Base-by-base conservation (phyloP, 257 asterid genomes). In the Penstemon barbatus region DNA sequence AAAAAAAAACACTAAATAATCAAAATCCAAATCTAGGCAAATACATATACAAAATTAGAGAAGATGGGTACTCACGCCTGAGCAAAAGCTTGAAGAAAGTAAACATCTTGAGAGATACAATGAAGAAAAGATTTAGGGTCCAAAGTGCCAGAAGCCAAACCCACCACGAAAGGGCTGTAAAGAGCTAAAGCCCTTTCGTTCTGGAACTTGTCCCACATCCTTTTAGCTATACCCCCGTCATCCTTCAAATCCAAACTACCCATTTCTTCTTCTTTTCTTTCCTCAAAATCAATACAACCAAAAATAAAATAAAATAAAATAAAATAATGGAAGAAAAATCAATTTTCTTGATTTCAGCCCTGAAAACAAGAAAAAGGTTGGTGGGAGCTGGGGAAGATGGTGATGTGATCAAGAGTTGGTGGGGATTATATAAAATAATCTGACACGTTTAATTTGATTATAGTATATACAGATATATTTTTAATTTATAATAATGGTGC, bases 81-180 rank as follows among this genome's bases (percentile, higher is more conserved):
- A 66, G 86, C 89, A 80, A 76, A 86, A 74, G 92, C 87, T 66
- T 74, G 84, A 72, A 86, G 89, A 68, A 81, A 84, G 71, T 61
- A 82, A 66, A 77, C 81, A 78, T 86, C 92, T 70, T 86, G 92
- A 80, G 92, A 84, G 75, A 82, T 74, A 51, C 85, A 86, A 66
- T 43, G 71, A 43, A 84, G 83, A 63, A 86, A 86, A 42, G 83
- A 48, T 6, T 44, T 25, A 33, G 89, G 78, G 68, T 84, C 78
- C 74, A 86, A 57, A 75, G 74, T 65, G 38, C 76, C 89, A 67
- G 92, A 76, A 4, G 86, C 92, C 75, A 86, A 82, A 44, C 80
- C 75, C 4, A 84, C 70, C 3, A 82, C 71, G 71, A 63, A 86
- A 42, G 92, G 89, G 69, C 88, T 80, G 75, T 84, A 84, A 60